Evolutionary conservation across 441 rosid species (phyloP).

Genomic region (Raphanus hybrid): DNA sequence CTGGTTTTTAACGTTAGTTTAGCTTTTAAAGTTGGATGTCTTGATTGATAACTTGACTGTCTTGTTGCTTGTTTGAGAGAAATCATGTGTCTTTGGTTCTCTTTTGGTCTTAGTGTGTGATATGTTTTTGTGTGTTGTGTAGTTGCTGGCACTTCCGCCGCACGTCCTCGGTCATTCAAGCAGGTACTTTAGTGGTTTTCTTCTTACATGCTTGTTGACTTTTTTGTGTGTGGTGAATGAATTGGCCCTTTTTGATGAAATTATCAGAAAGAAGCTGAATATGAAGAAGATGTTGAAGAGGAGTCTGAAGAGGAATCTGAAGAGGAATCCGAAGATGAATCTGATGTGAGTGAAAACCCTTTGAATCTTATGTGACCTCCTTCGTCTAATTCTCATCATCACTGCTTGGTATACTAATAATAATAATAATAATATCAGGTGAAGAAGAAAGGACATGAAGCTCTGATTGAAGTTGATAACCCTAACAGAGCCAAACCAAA

Average conservation of each 20-base stretch:
- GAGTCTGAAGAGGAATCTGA: conserved; percentile 64
- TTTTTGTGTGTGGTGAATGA: not conserved
- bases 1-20: not conserved
- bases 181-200: conserved; percentile 47
- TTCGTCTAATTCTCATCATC: not conserved
- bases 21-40: not conserved
- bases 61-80: not conserved
- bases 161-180: conserved; percentile 86
- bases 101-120: not conserved
- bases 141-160: conserved; percentile 89
- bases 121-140: conserved; percentile 36
- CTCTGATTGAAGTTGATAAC: conserved; percentile 83
- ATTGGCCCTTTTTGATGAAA: not conserved
- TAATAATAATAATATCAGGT: conserved; percentile 41
- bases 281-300: conserved; percentile 51
- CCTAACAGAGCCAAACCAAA: conserved; percentile 80
- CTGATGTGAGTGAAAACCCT: conserved; percentile 61
- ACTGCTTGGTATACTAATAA: not conserved
- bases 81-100: not conserved
- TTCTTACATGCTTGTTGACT: not conserved
- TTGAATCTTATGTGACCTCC: not conserved
- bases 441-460: conserved; percentile 82
- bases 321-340: conserved; percentile 66
- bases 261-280: conserved; percentile 70
- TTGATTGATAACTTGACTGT: not conserved